Conservation (phyloP, 106 monocot genomes). For the Apostasia ramifera region DNA sequence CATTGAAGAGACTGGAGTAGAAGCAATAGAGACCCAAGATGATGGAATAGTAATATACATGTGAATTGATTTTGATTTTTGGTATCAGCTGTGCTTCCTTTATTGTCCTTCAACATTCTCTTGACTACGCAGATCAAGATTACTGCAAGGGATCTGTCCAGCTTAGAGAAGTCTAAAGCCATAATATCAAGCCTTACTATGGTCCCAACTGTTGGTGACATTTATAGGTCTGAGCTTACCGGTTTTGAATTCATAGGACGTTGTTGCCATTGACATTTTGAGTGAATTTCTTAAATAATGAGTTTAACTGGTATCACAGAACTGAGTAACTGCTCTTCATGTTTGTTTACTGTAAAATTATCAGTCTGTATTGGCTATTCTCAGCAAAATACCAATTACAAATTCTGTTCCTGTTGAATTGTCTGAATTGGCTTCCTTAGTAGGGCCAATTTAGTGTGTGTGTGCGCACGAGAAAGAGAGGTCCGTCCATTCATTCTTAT, state of each 20-base stretch:
- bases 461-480: too few species aligned
- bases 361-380: neutral
- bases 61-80: neutral
- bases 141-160: conserved; percentile 68
- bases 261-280: neutral
- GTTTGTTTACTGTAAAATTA: neutral
- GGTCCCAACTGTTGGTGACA: conserved; percentile 90
- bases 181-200: conserved; percentile 84
- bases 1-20: conserved; percentile 95
- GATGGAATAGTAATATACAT: conserved; percentile 63
- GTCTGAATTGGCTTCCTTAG: neutral
- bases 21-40: conserved; percentile 79
- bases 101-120: neutral
- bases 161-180: conserved; percentile 90
- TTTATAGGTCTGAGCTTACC: conserved; percentile 58
- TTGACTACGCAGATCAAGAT: conserved; percentile 75
- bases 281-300: too few species aligned
- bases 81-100: neutral
- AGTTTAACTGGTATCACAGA: too few species aligned
- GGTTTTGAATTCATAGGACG: neutral
- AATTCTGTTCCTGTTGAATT: neutral
- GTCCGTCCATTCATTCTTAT: too few species aligned
- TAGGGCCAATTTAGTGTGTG: too few species aligned
- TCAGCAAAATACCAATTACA: neutral
- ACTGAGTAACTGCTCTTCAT: too few species aligned